Base-by-base conservation (phyloP, 345 rosid genomes). In the Citrus cavaleriei region DNA sequence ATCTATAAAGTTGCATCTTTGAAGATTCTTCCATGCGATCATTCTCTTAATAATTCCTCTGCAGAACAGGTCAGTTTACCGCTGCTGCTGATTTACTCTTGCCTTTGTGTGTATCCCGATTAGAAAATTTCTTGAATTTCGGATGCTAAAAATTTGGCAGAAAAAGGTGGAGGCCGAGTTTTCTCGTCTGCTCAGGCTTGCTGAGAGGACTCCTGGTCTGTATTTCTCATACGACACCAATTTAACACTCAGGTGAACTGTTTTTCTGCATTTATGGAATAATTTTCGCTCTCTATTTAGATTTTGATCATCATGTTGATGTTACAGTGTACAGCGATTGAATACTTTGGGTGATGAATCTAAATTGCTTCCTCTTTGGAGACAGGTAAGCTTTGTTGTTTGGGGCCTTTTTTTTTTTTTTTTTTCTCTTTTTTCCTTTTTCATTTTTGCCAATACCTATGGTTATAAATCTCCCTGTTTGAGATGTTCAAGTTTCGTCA, bases 341-440 rank as follows among this genome's bases (percentile, higher is more conserved):
- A 88, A 90, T 85, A 97, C 89, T 76, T 80, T 96, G 86, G 98
- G 98, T 80, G 94, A 87, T 82, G 99, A 96, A 85, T 91, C 98
- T 74, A 96, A 91, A 87, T 80, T 92, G 71, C 95, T 96, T 84
- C 99, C 99, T 82, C 93, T 94, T 75, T 96, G 99, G 99, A 93
- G 99, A 92, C 99, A 96, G 95, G 99, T 93, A 85, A 82, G 70
- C 76, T 65, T 75, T 74, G 28, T 67, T 57, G 60, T 24, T 64
- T 74, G 10, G 77, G 65, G 21, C 64, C 14, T 71, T 74, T 14
- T 57, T 38, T 71, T 30, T 51, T 28, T 2, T 28, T 30, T 30
- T 3, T 32, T 71, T 24, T 51, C n/a, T 51, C 7, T 35, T 5
- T 35, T 49, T 37, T 37, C 42, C 49, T 10, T 42, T 12, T 42